These are phyloP conservation scores for Eucalyptus regnans DNA, from an alignment of 345 rosid species.

Conservation along the genomic window DNA sequence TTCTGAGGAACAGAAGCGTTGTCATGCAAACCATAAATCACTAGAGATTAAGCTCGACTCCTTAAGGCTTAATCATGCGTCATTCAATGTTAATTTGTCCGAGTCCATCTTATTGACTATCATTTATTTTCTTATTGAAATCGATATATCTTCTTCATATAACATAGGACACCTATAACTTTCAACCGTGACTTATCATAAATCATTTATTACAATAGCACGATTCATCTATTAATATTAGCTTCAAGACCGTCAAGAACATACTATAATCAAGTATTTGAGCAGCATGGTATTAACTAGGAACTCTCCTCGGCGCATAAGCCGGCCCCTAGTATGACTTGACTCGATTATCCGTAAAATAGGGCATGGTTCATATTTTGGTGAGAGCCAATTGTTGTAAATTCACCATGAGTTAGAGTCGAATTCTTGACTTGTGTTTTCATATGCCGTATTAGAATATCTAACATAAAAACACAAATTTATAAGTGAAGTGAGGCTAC, in stretches of 20 bases:
- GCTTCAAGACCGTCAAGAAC: not conserved
- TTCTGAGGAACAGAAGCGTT: too few species aligned
- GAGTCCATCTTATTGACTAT: too few species aligned
- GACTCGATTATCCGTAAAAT: not conserved
- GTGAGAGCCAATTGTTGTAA: not conserved
- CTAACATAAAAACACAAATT: not conserved
- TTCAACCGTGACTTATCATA: not conserved
- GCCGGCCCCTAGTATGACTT: not conserved
- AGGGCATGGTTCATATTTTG: not conserved
- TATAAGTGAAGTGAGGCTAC: not conserved
- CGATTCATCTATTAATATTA: not conserved
- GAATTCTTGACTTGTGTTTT: not conserved
- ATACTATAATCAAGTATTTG: not conserved
- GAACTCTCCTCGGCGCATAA: not conserved
- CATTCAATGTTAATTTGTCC: not conserved
- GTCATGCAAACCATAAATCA: too few species aligned
- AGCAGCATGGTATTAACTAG: not conserved
- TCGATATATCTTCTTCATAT: too few species aligned
- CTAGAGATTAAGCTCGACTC: too few species aligned
- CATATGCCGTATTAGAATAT: not conserved
- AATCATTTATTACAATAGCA: not conserved
- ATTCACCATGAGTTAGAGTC: rapidly evolving
- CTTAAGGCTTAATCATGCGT: not conserved
- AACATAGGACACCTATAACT: not conserved
- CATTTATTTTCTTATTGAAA: too few species aligned